These are phyloP conservation scores for Lasiodiplodia hormozganensis DNA, from an alignment of 2,329 filamentous ascomycete species.

Conservation along the genomic window DNA sequence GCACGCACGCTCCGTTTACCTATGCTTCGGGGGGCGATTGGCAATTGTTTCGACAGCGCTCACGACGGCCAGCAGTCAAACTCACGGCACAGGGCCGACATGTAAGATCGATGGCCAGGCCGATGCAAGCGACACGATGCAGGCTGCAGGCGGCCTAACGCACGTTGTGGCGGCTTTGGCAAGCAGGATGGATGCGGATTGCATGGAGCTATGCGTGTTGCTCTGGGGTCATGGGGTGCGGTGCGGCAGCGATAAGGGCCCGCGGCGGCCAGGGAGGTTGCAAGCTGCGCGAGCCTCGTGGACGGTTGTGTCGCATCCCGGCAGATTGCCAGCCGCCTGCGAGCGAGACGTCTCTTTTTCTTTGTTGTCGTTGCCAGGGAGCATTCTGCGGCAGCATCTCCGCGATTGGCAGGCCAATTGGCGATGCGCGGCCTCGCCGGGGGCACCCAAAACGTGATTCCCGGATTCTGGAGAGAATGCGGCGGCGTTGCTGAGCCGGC, in stretches of 20 bases:
- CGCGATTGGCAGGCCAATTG: neutral
- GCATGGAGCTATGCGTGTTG: neutral
- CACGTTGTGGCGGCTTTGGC: constrained; percentile 2
- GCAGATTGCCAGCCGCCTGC: neutral
- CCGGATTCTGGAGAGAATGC: neutral
- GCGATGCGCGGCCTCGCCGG: neutral
- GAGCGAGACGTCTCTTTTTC: neutral
- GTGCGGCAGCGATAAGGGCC: constrained; percentile 3
- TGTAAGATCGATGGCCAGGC: neutral
- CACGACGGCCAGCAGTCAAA: neutral
- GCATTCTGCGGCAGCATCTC: neutral
- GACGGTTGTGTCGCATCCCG: neutral
- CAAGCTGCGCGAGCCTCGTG: constrained; percentile 18
- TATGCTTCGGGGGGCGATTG: neutral
- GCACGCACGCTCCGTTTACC: neutral
- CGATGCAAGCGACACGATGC: constrained; percentile 12
- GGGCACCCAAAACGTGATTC: neutral
- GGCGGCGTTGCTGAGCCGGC: neutral
- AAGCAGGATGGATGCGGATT: neutral
- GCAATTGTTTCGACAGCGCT: neutral
- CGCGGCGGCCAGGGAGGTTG: neutral
- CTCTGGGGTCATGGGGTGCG: constrained; percentile 12
- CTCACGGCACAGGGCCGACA: neutral
- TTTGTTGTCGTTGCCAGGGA: neutral
- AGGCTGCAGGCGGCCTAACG: constrained; percentile 7